Percentiles rank a stretch among this genome's conserved stretches.
phyloP scores from a whole-genome alignment of 768 basidiomycete genomes.

The Lentinula boryana region DNA sequence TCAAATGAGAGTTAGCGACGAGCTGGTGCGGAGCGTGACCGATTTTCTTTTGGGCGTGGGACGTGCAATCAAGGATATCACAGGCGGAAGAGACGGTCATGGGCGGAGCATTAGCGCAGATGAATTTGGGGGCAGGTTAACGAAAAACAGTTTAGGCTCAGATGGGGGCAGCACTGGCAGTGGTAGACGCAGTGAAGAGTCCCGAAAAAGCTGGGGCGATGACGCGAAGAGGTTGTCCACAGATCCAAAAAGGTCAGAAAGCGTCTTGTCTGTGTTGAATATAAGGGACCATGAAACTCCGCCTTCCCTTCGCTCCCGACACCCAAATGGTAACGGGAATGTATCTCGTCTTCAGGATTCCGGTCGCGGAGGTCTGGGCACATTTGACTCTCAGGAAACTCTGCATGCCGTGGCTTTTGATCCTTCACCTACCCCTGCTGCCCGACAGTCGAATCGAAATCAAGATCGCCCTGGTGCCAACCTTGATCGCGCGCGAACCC shows the following conservation, averaged over 20 bases:
- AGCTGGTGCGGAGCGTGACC: conserved; percentile 71
- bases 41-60: conserved; percentile 74
- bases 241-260: conserved; percentile 26
- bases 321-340: background rate
- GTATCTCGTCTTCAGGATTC: conserved; percentile 38
- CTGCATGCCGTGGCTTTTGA: conserved; percentile 28
- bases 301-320: conserved; percentile 15
- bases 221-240: conserved; percentile 10
- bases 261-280: conserved; percentile 25
- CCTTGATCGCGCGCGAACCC: conserved; percentile 36
- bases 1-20: conserved; percentile 66
- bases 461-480: conserved; percentile 12
- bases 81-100: conserved; percentile 31
- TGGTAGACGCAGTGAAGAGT: conserved; percentile 48
- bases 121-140: conserved; percentile 31
- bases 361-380: conserved; percentile 29
- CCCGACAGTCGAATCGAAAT: conserved; percentile 17
- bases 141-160: conserved; percentile 25
- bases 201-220: conserved; percentile 44
- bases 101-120: conserved; percentile 49
- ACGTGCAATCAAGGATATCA: conserved; percentile 56
- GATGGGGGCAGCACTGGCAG: conserved; percentile 21
- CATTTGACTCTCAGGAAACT: conserved; percentile 38
- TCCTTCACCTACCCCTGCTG: conserved; percentile 38
- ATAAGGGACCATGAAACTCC: conserved; percentile 15